Base-by-base conservation (phyloP, 352 stramenopile species). In the Phytophthora pisi region DNA sequence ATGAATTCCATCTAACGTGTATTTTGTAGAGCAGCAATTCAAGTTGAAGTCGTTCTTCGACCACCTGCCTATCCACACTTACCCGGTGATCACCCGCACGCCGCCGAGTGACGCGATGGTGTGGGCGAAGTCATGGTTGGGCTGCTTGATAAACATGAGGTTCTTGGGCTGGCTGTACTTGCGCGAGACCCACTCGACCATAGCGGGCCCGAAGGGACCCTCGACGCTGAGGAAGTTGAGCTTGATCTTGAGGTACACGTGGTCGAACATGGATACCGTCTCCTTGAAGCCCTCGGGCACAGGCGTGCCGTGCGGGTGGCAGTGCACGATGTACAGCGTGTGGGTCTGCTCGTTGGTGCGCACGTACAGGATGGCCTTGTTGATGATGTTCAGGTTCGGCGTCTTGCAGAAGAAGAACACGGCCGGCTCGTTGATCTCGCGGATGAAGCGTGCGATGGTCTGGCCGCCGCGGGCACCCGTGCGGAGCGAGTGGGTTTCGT, bases 91-190 rank as follows among this genome's bases (percentile, higher is more conserved):
- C 52, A 98, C 87, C n/a, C 93, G 89, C 43, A 98, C 90, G 55
- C 92, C 92, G 42, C 93, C 93, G 10, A 98, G 89, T 57, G 92
- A 89, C 16, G 89, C 90, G 49, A 98, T 87, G 56, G 95, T 98
- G 80, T 98, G 92, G 20, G 81, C 82, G 70, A 98, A 98, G 68
- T 98, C 87, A 77, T 96, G 75, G 80, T 96, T 97, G n/a, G 94
- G 93, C 77, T 97, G 95, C 74, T 96, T 97, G 79, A 98, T 98
- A 75, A 98, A 98, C 90, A 98, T 98, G 75, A 97, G 92, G 78
- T 98, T 98, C 79, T 97, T 96, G 36, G 88, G 88, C 70, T 98
- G 90, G 51, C 79, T 77, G 67, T 98, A 94, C 71, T 95, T 89
- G 72, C 81, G 78, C 42, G 84, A 87, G 62, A 98, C 64, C 89